Base-by-base conservation (phyloP, 2,329 filamentous ascomycete genomes). In the Cryphonectria parasitica region DNA sequence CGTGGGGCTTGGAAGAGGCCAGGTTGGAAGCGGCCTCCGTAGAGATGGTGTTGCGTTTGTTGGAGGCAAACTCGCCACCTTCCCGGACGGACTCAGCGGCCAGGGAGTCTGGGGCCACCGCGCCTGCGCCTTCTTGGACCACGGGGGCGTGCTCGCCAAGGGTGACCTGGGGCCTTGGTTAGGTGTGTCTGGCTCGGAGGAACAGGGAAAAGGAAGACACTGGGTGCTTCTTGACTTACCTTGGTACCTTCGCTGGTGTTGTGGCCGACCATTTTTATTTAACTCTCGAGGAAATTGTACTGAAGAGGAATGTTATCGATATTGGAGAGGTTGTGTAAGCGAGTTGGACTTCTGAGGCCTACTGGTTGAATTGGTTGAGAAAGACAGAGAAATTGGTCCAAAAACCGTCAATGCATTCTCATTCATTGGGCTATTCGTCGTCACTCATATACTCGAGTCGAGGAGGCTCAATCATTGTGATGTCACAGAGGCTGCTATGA, bases 21-120 rank as follows among this genome's bases (percentile, higher is more conserved):
- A 28, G 22, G 13, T 34, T 28, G 62, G 41, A 17, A 36, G 54
- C 10, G 19, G 41, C 66, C 25, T 43, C 41, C 7, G 63, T 31
- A 41, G 58, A 15, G 60, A 72, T 60, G 54, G 69, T 49, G 52
- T 69, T 73, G 34, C 84, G 82, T 80, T 93, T 92, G 69, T 93
- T 92, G 69, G 85, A 79, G 56, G 86, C 82, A 75, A 92, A 93
- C 17, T 79, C 82, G 74, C 91, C 92, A 70, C 85, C 85, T 31
- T 82, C 75, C 63, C 84, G 82, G 71, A 89, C 81, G 0, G 92
- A 96, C 76, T 95, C 90, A 71, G 89, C 91, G 15, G 93, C 93
- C 6, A 97, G 89, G 8, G 92, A 95, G 80, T 91, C 92, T 19
- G 86, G 83, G 61, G 86, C 82, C 1, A 95, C 85, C 36, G 84